Evolutionary conservation across 1,139 yeast species (phyloP).

Genomic region (Blastobotrys serpentis): DNA sequence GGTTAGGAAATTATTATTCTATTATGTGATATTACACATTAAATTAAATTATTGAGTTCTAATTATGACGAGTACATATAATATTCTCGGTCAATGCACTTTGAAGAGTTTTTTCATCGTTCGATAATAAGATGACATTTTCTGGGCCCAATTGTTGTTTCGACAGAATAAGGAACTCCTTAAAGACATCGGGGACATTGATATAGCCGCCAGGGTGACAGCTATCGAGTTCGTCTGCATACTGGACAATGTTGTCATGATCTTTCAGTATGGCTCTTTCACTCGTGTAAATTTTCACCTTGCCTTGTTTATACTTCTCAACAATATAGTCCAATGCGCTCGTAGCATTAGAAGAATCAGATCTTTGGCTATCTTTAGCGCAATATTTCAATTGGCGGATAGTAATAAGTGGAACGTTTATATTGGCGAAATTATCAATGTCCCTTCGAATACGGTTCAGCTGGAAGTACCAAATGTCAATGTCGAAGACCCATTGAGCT

Average conservation of each 20-base stretch:
- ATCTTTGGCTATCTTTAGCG: neutral
- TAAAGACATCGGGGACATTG: slow-evolving; percentile 5
- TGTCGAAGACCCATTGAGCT: slow-evolving; percentile 5
- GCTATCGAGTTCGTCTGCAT: slow-evolving; percentile 7
- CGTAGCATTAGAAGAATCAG: slow-evolving; percentile 1
- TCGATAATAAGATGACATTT: neutral
- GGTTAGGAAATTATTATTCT: neutral
- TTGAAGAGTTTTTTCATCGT: slow-evolving; percentile 3
- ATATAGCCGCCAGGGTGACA: slow-evolving; percentile 10
- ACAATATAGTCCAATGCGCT: slow-evolving; percentile 4
- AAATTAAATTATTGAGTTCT: neutral
- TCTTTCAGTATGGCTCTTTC: neutral
- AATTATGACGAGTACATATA: neutral
- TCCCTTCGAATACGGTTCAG: neutral
- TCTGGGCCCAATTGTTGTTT: neutral
- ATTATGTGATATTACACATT: too few relatives aligned
- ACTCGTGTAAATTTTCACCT: neutral
- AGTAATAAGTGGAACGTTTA: slow-evolving; percentile 5
- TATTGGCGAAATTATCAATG: neutral
- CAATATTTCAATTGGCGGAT: slow-evolving; percentile 6
- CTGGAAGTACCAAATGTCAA: slow-evolving; percentile 2
- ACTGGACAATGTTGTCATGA: neutral
- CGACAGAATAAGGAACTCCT: neutral
- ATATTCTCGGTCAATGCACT: slow-evolving; percentile 2
- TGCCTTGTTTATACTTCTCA: neutral